Percentiles rank a stretch among this genome's conserved stretches.
Evolutionary conservation across 148 eudicot species (phyloP).

Genomic region (Chenopodium formosanum): DNA sequence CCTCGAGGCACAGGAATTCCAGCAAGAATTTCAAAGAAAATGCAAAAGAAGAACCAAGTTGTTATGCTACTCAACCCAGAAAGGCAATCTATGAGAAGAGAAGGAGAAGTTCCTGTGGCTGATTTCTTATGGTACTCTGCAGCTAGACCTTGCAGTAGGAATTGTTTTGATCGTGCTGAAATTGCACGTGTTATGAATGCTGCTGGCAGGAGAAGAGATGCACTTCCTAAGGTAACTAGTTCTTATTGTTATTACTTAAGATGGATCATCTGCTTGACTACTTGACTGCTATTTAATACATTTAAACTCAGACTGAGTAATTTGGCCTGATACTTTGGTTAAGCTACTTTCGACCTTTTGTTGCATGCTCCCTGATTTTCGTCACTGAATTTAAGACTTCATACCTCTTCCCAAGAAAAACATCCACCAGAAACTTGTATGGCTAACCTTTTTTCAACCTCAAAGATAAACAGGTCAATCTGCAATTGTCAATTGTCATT

Average conservation of each 20-base stretch:
- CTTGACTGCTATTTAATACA: background rate
- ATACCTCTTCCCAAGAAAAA: background rate
- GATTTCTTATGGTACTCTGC: slow-evolving; percentile 99
- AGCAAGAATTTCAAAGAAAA: slow-evolving; percentile 82
- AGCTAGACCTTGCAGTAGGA: slow-evolving; percentile 90
- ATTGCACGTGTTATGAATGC: slow-evolving; percentile 99
- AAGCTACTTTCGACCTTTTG: background rate
- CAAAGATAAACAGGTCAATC: background rate
- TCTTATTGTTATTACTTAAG: background rate
- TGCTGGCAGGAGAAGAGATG: slow-evolving; percentile 93
- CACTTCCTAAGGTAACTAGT: slow-evolving; percentile 79
- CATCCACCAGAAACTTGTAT: background rate
- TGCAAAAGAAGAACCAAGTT: slow-evolving; percentile 93
- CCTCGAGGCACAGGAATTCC: slow-evolving; percentile 90
- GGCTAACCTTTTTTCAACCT: background rate
- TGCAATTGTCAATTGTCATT: background rate
- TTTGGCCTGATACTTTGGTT: background rate
- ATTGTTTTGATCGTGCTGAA: slow-evolving; percentile 98
- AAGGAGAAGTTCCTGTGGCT: slow-evolving; percentile 94
- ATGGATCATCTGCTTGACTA: background rate
- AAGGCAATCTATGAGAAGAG: slow-evolving; percentile 79
- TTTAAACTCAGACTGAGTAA: background rate
- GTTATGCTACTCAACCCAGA: slow-evolving; percentile 88
- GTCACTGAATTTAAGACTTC: background rate
- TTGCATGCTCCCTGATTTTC: background rate